phyloP scores from a whole-genome alignment of 495 filamentous ascomycete species.

The Penicillium psychrofluorescens region DNA sequence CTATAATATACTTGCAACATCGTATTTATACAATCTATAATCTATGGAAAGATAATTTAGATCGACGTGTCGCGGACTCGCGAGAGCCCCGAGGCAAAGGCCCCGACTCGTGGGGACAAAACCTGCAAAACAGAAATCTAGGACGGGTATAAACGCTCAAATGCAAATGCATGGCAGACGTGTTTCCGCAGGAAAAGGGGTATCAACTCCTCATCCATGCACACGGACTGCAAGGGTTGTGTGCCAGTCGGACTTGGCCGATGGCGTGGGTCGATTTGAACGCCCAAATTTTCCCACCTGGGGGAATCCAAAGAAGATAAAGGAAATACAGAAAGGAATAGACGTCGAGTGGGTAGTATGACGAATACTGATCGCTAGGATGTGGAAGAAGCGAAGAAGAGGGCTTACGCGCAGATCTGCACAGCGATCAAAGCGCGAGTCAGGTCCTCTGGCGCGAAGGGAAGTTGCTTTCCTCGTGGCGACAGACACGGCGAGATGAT shows the following conservation, averaged over 20 bases:
- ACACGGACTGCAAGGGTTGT: not conserved
- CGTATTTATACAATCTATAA: not conserved
- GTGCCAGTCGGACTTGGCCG: slow-evolving; percentile 1
- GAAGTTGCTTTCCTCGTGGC: slow-evolving; percentile 20
- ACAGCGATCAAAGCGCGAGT: slow-evolving; percentile 35
- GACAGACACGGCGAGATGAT: slow-evolving; percentile 14
- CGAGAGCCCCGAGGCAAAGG: not conserved
- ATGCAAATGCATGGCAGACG: slow-evolving; percentile 14
- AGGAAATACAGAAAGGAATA: not conserved
- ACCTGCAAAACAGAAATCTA: slow-evolving; percentile 1
- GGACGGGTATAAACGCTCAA: slow-evolving; percentile 30
- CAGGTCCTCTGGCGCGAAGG: slow-evolving; percentile 37
- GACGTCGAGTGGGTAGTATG: slow-evolving; percentile 10
- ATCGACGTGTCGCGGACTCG: no score
- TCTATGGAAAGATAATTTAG: no score
- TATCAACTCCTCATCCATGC: no score
- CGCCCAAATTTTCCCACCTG: not conserved
- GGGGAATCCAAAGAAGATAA: not conserved
- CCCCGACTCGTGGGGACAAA: no score
- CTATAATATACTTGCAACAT: not conserved
- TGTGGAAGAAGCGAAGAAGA: not conserved
- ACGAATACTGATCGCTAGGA: not conserved
- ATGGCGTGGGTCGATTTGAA: not conserved
- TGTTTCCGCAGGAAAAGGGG: no score
- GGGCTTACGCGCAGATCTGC: slow-evolving; percentile 26